Base-by-base conservation (phyloP, 2,329 filamentous ascomycete genomes). In the Colletotrichum plurivorum region DNA sequence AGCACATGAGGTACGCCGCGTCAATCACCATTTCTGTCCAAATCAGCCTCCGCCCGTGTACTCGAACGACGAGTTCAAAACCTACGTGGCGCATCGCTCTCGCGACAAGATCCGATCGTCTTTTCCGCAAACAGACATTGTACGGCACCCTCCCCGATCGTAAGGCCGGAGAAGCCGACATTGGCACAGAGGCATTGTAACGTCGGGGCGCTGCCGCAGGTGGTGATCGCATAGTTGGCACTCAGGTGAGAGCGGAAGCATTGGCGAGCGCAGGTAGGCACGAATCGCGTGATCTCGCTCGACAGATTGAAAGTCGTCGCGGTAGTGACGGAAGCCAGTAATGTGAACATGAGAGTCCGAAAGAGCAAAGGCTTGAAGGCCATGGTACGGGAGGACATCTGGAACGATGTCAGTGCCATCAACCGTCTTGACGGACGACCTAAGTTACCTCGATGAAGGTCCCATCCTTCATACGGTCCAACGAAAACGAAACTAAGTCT, bases 131-230 rank as follows among this genome's bases (percentile, higher is more conserved):
- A 82, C 41, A 93, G 85, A 77, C 92, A 94, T 75, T 91, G 87
- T 71, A 93, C 79, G 5, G 89, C 90, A 12, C 86, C 92, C 79
- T 94, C 92, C n/a, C 91, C 92, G 55, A 94, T 75, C 1, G 92
- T 94, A 73, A 90, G 91, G 10, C 89, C 90, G 36, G 86, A 86
- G 13, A 78, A 79, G 9, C 90, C 90, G 41, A 83, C 82, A 67
- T 84, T 83, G 45, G 85, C 84, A 77, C 92, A 94, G 7, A 94
- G 83, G 73, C 90, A 93, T 74, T 84, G 80, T 72, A 93, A 77
- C 27, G 90, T 84, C 12, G 85, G 83, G 15, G 80, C 79, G 41
- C 78, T 75, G 36, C 83, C 82, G 74, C 90, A 92, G 55, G 77
- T 75, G 57, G 77, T 79, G 20, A 77, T 74, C 43, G 84, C 83